Conservation (phyloP, 768 basidiomycete genomes). For the Podaxis sp. region DNA sequence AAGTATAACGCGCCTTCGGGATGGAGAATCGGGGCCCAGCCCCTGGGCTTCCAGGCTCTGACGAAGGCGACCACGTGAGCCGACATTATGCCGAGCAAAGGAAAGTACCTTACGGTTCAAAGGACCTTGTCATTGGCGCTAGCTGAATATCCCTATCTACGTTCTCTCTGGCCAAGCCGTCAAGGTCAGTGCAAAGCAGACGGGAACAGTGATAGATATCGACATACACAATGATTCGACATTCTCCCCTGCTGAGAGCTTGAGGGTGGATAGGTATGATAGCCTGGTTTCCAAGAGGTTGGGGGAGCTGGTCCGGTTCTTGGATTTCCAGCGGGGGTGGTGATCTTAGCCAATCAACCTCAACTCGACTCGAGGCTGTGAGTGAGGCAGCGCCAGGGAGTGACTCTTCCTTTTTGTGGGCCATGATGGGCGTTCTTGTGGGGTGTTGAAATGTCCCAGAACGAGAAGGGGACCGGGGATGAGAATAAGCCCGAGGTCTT, state of each 20-base stretch:
- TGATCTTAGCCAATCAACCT: neutral
- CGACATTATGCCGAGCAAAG: neutral
- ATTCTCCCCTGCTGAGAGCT: neutral
- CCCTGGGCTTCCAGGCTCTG: constrained; percentile 26
- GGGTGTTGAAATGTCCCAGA: neutral
- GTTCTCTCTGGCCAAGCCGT: neutral
- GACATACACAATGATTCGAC: neutral
- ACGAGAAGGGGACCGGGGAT: neutral
- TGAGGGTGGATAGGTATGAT: neutral
- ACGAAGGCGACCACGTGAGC: neutral
- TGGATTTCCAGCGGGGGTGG: neutral
- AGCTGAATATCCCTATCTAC: constrained; percentile 2
- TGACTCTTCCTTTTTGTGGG: neutral
- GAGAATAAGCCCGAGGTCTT: neutral
- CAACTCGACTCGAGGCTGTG: neutral
- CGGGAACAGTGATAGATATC: neutral
- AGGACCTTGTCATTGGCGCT: constrained; percentile 9
- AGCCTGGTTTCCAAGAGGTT: neutral
- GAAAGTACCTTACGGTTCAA: constrained; percentile 4
- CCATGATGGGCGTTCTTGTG: neutral
- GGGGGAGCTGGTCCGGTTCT: neutral
- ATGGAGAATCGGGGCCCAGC: constrained; percentile 50
- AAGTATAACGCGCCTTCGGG: constrained; percentile 69
- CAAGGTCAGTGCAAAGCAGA: neutral
- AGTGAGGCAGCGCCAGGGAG: neutral